phyloP scores from a whole-genome alignment of 768 basidiomycete species.

The Naganishia onofrii region DNA sequence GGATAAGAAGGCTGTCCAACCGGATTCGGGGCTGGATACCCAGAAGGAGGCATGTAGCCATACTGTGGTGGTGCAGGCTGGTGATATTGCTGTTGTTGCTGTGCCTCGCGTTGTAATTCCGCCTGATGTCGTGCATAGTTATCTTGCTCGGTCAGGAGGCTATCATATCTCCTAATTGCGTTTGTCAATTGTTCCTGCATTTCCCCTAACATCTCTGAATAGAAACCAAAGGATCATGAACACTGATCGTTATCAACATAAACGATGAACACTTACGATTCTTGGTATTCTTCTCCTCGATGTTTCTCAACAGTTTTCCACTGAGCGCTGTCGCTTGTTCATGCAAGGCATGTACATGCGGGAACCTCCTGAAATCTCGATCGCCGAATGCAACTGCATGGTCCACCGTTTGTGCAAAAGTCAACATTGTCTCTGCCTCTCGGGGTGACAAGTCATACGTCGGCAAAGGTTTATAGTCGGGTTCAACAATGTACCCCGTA shows the following conservation, averaged over 20 bases:
- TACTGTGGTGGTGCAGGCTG: conserved; percentile 30
- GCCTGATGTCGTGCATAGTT: conserved; percentile 41
- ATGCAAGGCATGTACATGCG: conserved; percentile 77
- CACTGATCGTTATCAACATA: neutral
- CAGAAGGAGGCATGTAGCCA: conserved; percentile 10
- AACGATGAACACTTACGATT: conserved; percentile 59
- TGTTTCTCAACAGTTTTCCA: conserved; percentile 75
- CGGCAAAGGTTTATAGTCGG: conserved; percentile 58
- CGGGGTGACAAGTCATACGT: conserved; percentile 75
- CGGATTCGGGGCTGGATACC: conserved; percentile 6
- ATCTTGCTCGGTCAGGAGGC: conserved; percentile 77
- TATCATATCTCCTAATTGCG: conserved; percentile 87
- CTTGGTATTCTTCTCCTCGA: conserved; percentile 81
- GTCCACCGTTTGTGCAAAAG: conserved; percentile 86
- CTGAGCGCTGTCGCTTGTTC: conserved; percentile 74
- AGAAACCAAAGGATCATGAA: conserved; percentile 4
- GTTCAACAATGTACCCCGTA: conserved; percentile 34
- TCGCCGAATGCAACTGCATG: conserved; percentile 75
- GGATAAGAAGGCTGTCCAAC: conserved; percentile 39
- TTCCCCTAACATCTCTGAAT: conserved; percentile 74
- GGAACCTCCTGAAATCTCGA: conserved; percentile 73
- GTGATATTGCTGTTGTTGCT: conserved; percentile 39
- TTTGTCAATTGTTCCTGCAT: conserved; percentile 94
- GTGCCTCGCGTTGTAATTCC: conserved; percentile 31
- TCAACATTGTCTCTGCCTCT: conserved; percentile 81